phyloP scores from a whole-genome alignment of 78 protist species.

The Dictyostelium citrinum region DNA sequence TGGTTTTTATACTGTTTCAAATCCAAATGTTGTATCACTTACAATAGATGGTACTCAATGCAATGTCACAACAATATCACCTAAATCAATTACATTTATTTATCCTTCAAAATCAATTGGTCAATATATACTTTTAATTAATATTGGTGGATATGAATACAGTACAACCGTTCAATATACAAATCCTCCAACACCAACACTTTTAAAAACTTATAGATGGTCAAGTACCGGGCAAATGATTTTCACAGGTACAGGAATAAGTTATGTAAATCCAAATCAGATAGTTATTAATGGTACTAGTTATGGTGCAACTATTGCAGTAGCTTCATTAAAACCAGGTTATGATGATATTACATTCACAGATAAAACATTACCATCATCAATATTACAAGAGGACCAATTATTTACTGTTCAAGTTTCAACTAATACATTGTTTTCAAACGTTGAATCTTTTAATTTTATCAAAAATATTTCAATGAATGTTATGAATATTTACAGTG shows the following conservation, averaged over 20 bases:
- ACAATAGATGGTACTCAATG: background rate
- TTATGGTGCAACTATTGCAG: background rate
- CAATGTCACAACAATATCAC: background rate
- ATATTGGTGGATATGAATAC: conserved; percentile 1
- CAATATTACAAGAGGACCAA: background rate
- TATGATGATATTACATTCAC: background rate
- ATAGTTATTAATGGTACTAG: background rate
- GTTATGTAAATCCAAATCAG: background rate
- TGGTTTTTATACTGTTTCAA: background rate
- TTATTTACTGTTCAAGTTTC: background rate
- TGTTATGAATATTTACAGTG: background rate
- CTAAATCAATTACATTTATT: background rate
- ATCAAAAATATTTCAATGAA: background rate
- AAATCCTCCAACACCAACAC: background rate
- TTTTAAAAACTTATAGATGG: background rate
- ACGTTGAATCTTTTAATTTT: background rate
- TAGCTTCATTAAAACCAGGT: background rate
- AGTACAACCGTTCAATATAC: background rate
- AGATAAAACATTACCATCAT: background rate
- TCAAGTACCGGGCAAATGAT: background rate
- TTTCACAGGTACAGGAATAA: background rate
- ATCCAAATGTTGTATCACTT: background rate
- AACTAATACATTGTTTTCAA: background rate
- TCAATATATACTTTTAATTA: background rate
- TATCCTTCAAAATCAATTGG: background rate